Evolutionary conservation across 345 rosid genomes (phyloP).

Genomic region (Gossypium raimondii): DNA sequence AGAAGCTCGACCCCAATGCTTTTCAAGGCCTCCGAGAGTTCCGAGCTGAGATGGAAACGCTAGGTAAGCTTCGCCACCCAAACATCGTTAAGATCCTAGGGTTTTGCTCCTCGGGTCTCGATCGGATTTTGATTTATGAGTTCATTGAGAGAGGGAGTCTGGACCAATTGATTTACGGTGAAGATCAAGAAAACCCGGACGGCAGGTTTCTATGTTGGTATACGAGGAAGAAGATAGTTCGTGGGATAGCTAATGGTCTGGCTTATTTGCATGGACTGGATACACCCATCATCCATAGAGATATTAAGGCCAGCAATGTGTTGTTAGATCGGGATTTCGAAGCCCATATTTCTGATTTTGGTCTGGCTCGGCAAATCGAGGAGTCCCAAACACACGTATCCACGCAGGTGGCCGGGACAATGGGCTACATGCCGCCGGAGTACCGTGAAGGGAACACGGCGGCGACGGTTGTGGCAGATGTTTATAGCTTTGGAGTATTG

Average conservation of each 20-base stretch:
- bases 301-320: conserved; percentile 80
- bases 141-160: conserved; percentile 67
- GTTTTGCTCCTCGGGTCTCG: conserved; percentile 61
- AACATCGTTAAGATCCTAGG: conserved; percentile 78
- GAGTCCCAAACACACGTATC: conserved; percentile 64
- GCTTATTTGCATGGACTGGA: conserved; percentile 62
- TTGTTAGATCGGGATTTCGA: conserved; percentile 51
- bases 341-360: conserved; percentile 81
- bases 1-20: conserved; percentile 76
- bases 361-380: conserved; percentile 58
- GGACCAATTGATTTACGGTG: conserved; percentile 73
- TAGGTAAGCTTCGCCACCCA: conserved; percentile 51
- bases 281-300: conserved; percentile 74
- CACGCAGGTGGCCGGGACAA: conserved; percentile 89
- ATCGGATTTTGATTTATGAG: conserved; percentile 72
- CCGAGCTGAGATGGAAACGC: conserved; percentile 83
- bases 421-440: conserved; percentile 99
- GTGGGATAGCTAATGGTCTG: conserved; percentile 65
- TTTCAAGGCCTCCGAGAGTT: conserved; percentile 88
- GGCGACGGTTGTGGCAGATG: conserved; percentile 65
- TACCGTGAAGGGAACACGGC: conserved; percentile 62
- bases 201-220: conserved; percentile 43
- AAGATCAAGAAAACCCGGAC: conserved; percentile 14
- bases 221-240: conserved; percentile 41
- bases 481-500: conserved; percentile 73